Base-by-base conservation (phyloP, 2,329 filamentous ascomycete species). In the Phoma sp. region DNA sequence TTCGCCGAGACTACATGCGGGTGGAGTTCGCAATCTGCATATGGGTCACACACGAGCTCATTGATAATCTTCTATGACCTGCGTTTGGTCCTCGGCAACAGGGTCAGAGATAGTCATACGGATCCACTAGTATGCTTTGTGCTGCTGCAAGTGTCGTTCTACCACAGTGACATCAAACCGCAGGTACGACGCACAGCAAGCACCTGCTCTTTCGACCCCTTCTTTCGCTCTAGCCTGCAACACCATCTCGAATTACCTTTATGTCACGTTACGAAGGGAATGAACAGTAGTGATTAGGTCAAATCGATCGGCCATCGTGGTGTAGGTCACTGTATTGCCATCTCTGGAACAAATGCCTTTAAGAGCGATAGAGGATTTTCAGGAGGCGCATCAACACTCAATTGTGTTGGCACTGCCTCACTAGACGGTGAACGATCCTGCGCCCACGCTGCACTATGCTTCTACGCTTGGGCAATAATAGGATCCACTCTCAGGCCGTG, bases 11-110 rank as follows among this genome's bases (percentile, higher is more conserved):
- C 39, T 30, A 35, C 40, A 49, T 30, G 52, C 46, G 30, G 30
- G 36, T 32, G 13, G 22, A 49, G 46, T 49, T 41, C 10, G 41
- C 24, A 55, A 37, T 36, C 29, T 50, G 52, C 46, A 50, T 49
- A 25, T n/a, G 27, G 27, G 41, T 55, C 40, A 27, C 52, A 49
- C 29, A 18, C 46, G 32, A 18, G 40, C 46, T 55, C 32, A 36
- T 49, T 36, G 22, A 24, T 32, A 49, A 11, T 8, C 2, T 36
- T 45, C 40, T 24, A n/a, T 35, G 13, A 29, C 27, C 32, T 39
- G 23, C 38, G 24, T 29, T 29, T 29, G 23, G 27, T 23, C 45
- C 40, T 41, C 30, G 41, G 46, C n/a, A 37, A 42, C 32, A 42
- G 10, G 36, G 32, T 29, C 32, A 25, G 22, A 7, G 23, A 11